Base-by-base conservation (phyloP, 2,329 filamentous ascomycete genomes). In the Aphanocladium album region DNA sequence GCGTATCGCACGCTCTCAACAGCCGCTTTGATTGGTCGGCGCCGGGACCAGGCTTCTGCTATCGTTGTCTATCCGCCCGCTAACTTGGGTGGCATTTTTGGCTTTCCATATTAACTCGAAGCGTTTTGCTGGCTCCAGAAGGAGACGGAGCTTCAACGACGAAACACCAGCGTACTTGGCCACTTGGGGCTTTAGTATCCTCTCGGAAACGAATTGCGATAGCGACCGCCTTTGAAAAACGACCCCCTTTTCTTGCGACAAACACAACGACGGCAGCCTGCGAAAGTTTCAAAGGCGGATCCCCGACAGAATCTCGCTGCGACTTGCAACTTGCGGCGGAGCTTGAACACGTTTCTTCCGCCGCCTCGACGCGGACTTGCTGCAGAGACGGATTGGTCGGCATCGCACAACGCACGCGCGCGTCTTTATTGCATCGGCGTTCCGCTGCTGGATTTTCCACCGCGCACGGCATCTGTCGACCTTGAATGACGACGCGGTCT, bases 1-100 rank as follows among this genome's bases (percentile, higher is more conserved):
- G 46, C 35, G 46, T 27, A 60, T 62, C 47, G 25, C n/a, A n/a
- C 54, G 25, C 53, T 60, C 55, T 51, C n/a, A 43, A 39, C 14
- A 39, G 17, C 33, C 14, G 4, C n/a, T 21, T 5, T 60, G 41
- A 60, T 60, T 60, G 57, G 57, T 5, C 30, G 12, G 6, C 46
- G 25, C 33, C 11, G 50, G 57, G 57, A 21, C 49, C 5, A 5
- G 30, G 25, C 27, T 21, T 21, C 25, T 43, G 17, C n/a, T 51
- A 39, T 52, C 57, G 47, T n/a, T 21, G 56, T 46, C 50, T 17
- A 54, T 45, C 50, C 45, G 41, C 41, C 50, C 57, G 57, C 50
- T 49, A 54, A 47, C 23, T 16, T 39, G 39, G n/a, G 49, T 53
- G 50, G 8, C 27, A 19, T 30, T 33, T 60, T 60, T 54, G 37